Percentiles rank a stretch among this genome's conserved stretches.
Evolutionary conservation across 2,329 filamentous ascomycete genomes (phyloP).

Genomic region (Huntiella savannae): DNA sequence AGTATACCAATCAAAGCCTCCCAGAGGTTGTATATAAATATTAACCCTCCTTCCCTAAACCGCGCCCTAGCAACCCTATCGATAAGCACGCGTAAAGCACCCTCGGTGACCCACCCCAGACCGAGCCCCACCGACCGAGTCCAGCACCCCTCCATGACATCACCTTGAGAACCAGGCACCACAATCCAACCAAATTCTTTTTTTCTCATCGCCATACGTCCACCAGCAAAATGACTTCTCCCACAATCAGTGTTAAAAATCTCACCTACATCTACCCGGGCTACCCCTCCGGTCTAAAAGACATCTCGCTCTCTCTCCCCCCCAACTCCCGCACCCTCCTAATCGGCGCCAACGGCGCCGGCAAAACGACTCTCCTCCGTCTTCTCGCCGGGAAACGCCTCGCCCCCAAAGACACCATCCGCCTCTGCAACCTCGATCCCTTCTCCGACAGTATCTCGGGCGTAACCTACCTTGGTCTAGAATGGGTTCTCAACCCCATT

Average conservation of each 20-base stretch:
- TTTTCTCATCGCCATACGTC: constrained; percentile 1
- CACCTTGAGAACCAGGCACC: too few species aligned
- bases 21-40: not conserved
- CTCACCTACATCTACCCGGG: constrained; percentile 84
- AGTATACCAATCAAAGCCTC: not conserved
- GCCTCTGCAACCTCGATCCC: constrained; percentile 68
- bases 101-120: not conserved
- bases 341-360: constrained; percentile 91
- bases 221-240: constrained; percentile 18
- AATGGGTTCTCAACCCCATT: constrained; percentile 96
- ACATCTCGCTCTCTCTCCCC: constrained; percentile 60
- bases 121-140: too few species aligned
- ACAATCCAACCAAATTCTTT: not conserved
- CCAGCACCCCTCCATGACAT: constrained; percentile 12
- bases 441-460: constrained; percentile 82
- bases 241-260: constrained; percentile 52
- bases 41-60: not conserved
- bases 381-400: constrained; percentile 91
- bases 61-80: not conserved
- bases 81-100: constrained; percentile 3
- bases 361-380: constrained; percentile 89
- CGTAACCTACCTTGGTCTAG: constrained; percentile 88
- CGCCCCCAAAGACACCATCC: constrained; percentile 55
- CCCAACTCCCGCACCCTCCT: constrained; percentile 71
- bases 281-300: constrained; percentile 55